These are phyloP conservation scores for Aspergillus sp. DNA, from an alignment of 2,329 filamentous ascomycete genomes.

Conservation along the genomic window DNA sequence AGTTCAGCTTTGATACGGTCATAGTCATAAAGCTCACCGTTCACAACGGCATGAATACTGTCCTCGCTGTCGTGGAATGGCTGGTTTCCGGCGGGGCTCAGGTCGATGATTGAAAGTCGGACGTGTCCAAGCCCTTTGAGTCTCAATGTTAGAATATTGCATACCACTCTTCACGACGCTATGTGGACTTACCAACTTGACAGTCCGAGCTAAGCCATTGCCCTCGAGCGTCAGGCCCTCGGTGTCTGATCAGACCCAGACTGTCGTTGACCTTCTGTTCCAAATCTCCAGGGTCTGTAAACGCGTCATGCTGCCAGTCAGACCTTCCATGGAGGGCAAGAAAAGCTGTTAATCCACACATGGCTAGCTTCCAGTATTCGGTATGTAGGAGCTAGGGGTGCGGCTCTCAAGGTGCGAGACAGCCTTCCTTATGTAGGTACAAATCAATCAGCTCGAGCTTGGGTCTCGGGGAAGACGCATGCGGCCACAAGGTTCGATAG, in stretches of 20 bases:
- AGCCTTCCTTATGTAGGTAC: neutral
- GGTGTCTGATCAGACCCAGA: constrained; percentile 45
- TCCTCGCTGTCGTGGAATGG: constrained; percentile 46
- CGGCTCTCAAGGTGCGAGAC: neutral
- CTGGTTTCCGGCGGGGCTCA: constrained; percentile 50
- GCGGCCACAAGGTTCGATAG: neutral
- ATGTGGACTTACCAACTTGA: constrained; percentile 39
- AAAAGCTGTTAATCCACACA: constrained; percentile 18
- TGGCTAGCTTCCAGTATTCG: neutral
- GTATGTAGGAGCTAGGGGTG: neutral
- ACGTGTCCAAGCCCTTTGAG: constrained; percentile 50
- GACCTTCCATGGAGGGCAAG: constrained; percentile 1
- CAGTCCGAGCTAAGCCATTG: constrained; percentile 50
- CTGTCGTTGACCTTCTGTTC: constrained; percentile 28
- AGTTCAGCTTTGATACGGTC: constrained; percentile 47
- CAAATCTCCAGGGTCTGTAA: neutral
- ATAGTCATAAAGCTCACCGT: constrained; percentile 61
- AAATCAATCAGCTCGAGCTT: neutral
- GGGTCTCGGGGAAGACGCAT: neutral
- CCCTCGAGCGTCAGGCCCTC: constrained; percentile 50
- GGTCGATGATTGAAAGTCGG: constrained; percentile 57
- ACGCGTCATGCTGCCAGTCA: neutral
- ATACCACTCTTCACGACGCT: too few relatives aligned
- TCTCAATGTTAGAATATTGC: neutral
- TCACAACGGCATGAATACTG: constrained; percentile 58